Conservation (phyloP, 2,329 filamentous ascomycete species). For the Pezicula radicicola region DNA sequence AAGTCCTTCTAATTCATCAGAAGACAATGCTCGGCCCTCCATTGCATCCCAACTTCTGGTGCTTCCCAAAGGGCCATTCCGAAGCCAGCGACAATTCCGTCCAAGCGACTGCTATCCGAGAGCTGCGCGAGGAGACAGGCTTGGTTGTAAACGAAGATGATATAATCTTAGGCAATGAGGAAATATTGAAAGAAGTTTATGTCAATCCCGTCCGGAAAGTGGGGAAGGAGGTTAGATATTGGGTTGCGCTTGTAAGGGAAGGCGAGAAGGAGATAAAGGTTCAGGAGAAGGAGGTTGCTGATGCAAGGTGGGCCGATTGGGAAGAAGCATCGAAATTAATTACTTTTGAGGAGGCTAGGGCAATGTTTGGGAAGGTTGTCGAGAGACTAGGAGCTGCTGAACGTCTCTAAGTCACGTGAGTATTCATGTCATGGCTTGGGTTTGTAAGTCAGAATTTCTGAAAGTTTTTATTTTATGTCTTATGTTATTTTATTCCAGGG, state of each 20-base stretch:
- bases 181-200: slow-evolving; percentile 7
- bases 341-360: slow-evolving; percentile 10
- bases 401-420: background rate
- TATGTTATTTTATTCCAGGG: no score
- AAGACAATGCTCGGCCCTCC: slow-evolving; percentile 3
- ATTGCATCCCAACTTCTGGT: slow-evolving; percentile 8
- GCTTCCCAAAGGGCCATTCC: slow-evolving; percentile 17
- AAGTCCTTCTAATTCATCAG: slow-evolving; percentile 16
- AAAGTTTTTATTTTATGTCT: no score
- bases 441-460: no score
- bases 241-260: slow-evolving; percentile 5
- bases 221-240: slow-evolving; percentile 16
- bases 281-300: slow-evolving; percentile 15
- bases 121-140: slow-evolving; percentile 15
- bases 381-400: background rate
- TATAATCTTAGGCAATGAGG: slow-evolving; percentile 2
- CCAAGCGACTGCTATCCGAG: slow-evolving; percentile 9
- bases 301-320: slow-evolving; percentile 14
- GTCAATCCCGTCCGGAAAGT: slow-evolving; percentile 6
- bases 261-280: slow-evolving; percentile 10
- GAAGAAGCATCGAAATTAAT: slow-evolving; percentile 7
- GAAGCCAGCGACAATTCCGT: slow-evolving; percentile 6
- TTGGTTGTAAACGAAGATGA: slow-evolving; percentile 2
- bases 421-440: no score
- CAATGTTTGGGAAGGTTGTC: slow-evolving; percentile 7